Evolutionary conservation across 2,329 filamentous ascomycete genomes (phyloP).

Genomic region (Xylariaceae sp.): DNA sequence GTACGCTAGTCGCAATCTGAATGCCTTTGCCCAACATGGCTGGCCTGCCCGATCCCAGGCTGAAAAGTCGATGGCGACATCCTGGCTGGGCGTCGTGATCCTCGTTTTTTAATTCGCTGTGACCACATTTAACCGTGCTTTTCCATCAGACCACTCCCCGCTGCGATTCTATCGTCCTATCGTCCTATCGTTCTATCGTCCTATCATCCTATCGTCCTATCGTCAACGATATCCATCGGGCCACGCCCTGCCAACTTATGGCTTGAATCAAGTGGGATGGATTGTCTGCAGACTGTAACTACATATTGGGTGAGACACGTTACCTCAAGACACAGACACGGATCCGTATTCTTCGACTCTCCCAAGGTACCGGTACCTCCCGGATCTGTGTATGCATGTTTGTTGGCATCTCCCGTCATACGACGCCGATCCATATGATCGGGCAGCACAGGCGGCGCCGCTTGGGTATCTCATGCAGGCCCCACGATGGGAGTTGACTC

Average conservation of each 20-base stretch:
- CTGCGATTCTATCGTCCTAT: slow-evolving; percentile 15
- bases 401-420: not conserved
- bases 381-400: not conserved
- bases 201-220: no score
- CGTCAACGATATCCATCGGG: slow-evolving; percentile 4
- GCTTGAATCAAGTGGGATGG: no score
- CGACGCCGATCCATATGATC: not conserved
- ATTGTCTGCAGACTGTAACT: no score
- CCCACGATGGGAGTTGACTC: not conserved
- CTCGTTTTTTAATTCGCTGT: slow-evolving; percentile 15
- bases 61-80: slow-evolving; percentile 29
- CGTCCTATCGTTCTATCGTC: not conserved
- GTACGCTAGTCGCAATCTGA: not conserved
- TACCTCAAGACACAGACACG: no score
- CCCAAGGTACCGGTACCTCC: slow-evolving; percentile 13
- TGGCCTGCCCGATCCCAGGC: slow-evolving; percentile 27
- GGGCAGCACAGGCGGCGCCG: no score
- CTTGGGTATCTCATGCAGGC: not conserved
- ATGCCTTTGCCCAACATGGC: slow-evolving; percentile 5
- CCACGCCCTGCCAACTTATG: slow-evolving; percentile 14
- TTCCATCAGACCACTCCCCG: slow-evolving; percentile 13
- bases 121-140: slow-evolving; percentile 12
- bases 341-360: not conserved
- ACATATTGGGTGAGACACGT: no score
- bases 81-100: slow-evolving; percentile 13